phyloP scores from a whole-genome alignment of 805 yeast species.

The Candida pseudoglaebosa region DNA sequence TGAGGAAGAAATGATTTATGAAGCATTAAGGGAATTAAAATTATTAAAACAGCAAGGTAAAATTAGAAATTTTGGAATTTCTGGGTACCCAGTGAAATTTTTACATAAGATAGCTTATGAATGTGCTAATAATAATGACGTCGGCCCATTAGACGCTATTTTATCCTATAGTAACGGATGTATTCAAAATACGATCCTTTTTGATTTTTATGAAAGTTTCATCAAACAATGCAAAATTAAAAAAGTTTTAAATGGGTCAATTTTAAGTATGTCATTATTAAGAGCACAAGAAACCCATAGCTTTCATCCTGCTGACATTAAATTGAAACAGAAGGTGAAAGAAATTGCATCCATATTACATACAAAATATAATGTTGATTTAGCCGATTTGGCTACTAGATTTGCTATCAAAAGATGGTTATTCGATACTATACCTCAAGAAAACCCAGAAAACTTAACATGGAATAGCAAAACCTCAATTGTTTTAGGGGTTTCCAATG shows the following conservation, averaged over 20 bases:
- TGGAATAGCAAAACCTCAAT: conserved; percentile 45
- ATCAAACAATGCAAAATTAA: conserved; percentile 51
- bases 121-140: conserved; percentile 31
- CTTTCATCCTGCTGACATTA: conserved; percentile 76
- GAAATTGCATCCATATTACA: conserved; percentile 39
- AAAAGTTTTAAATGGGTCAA: conserved; percentile 73
- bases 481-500: conserved; percentile 72
- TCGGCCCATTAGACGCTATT: conserved; percentile 69
- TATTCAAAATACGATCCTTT: conserved; percentile 63
- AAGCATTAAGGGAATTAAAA: conserved; percentile 60
- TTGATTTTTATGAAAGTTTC: conserved; percentile 46
- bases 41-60: conserved; percentile 60
- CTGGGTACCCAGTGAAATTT: conserved; percentile 82
- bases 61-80: conserved; percentile 65
- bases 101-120: conserved; percentile 49
- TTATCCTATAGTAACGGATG: conserved; percentile 80
- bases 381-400: conserved; percentile 79
- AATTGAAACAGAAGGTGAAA: conserved; percentile 51
- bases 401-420: conserved; percentile 67
- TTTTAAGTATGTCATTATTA: conserved; percentile 81
- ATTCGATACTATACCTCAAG: conserved; percentile 18
- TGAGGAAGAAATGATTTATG: conserved; percentile 47
- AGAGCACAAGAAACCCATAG: conserved; percentile 61
- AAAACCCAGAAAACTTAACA: conserved; percentile 9
- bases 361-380: conserved; percentile 45